These are phyloP conservation scores for Fonsecaea pedrosoi DNA, from an alignment of 2,329 filamentous ascomycete species.

Conservation along the genomic window DNA sequence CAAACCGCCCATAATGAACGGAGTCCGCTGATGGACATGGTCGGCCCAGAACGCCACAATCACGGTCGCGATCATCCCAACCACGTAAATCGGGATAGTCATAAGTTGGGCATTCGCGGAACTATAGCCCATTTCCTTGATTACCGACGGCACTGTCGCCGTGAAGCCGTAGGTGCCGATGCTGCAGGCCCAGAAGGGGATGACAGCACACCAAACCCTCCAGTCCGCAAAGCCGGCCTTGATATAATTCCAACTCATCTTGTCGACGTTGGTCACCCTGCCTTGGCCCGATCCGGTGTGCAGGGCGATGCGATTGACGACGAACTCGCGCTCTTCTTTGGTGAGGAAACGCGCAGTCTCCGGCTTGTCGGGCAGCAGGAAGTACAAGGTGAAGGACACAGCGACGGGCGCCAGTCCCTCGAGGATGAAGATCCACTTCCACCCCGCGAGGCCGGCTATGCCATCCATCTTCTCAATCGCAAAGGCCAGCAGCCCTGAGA, in stretches of 20 bases:
- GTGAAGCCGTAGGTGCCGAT: constrained; percentile 39
- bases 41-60: constrained; percentile 60
- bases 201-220: constrained; percentile 64
- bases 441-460: constrained; percentile 50
- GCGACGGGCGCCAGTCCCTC: constrained; percentile 59
- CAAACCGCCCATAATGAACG: constrained; percentile 68
- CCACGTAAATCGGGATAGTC: constrained; percentile 53
- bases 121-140: constrained; percentile 50
- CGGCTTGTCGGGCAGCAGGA: constrained; percentile 75
- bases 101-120: constrained; percentile 50
- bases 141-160: constrained; percentile 46
- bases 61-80: constrained; percentile 69
- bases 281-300: constrained; percentile 66
- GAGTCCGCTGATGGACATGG: constrained; percentile 61
- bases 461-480: constrained; percentile 57
- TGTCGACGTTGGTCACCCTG: constrained; percentile 64
- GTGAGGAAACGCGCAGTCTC: constrained; percentile 75
- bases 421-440: constrained; percentile 64
- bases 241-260: constrained; percentile 72
- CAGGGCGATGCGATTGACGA: constrained; percentile 67
- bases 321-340: constrained; percentile 68
- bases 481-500: constrained; percentile 59
- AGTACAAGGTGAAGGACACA: constrained; percentile 59
- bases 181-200: constrained; percentile 39
- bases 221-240: constrained; percentile 68